phyloP scores from a whole-genome alignment of 2,329 filamentous ascomycete species.

The Podosphaera xanthii region DNA sequence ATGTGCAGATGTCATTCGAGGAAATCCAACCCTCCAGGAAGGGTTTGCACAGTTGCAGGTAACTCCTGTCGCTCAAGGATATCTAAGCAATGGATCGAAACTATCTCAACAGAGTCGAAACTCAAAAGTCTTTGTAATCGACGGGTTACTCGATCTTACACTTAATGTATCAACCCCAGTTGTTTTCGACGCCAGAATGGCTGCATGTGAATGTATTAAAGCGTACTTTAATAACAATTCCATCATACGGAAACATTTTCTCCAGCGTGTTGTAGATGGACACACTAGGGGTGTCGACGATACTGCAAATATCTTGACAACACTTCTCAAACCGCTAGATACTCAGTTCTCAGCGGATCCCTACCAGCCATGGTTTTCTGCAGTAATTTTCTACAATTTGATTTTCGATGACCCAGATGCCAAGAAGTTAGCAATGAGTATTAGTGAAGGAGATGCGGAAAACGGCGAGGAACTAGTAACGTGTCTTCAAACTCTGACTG shows the following conservation, averaged over 20 bases:
- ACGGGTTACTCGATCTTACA: slow-evolving; percentile 67
- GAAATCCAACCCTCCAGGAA: slow-evolving; percentile 62
- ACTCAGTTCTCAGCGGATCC: slow-evolving; percentile 47
- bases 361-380: slow-evolving; percentile 76
- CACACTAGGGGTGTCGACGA: slow-evolving; percentile 58
- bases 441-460: slow-evolving; percentile 73
- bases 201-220: slow-evolving; percentile 76
- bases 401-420: slow-evolving; percentile 58
- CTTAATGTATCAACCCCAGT: slow-evolving; percentile 42
- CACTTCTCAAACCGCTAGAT: slow-evolving; percentile 46
- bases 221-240: slow-evolving; percentile 73
- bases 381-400: slow-evolving; percentile 67
- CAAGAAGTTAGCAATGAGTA: slow-evolving; percentile 55
- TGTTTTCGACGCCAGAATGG: slow-evolving; percentile 58
- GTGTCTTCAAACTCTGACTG: slow-evolving; percentile 68
- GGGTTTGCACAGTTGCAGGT: slow-evolving; percentile 75
- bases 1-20: slow-evolving; percentile 72
- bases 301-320: slow-evolving; percentile 70
- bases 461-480: slow-evolving; percentile 89
- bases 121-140: slow-evolving; percentile 65
- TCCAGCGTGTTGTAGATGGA: slow-evolving; percentile 71
- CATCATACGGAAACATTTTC: slow-evolving; percentile 64
- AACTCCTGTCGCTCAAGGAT: slow-evolving; percentile 23
- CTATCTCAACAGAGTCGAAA: slow-evolving; percentile 17
- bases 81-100: slow-evolving; percentile 5